These are phyloP conservation scores for Plasmodium ovale DNA, from an alignment of 169 alveolate genomes.

Conservation along the genomic window DNA sequence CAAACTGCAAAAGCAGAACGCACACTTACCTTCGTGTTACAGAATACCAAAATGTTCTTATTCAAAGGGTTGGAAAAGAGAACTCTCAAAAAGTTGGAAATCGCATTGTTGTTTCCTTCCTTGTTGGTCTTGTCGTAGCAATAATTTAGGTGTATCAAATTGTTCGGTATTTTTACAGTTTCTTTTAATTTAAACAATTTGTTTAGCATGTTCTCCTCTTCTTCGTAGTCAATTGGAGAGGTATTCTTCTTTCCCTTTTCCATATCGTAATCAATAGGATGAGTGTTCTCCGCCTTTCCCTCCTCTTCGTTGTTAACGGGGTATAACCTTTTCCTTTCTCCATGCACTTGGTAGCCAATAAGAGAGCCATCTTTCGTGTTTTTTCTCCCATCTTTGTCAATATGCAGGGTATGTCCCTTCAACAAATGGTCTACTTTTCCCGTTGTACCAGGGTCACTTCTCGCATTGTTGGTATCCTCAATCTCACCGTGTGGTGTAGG, in stretches of 20 bases:
- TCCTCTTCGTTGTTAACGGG: no score
- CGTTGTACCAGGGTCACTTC: neutral
- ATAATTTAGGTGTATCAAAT: constrained; percentile 53
- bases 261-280: neutral
- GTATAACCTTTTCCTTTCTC: no score
- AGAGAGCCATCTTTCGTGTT: no score
- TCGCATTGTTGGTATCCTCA: neutral
- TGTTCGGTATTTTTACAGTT: constrained; percentile 13
- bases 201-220: constrained; percentile 30
- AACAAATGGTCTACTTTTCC: no score
- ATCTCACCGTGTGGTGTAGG: neutral
- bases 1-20: no score
- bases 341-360: no score
- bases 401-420: no score
- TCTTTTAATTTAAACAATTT: constrained; percentile 24
- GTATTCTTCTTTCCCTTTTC: neutral
- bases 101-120: constrained; percentile 44
- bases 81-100: constrained; percentile 16
- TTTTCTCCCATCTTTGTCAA: no score
- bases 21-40: constrained; percentile 47
- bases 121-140: constrained; percentile 24
- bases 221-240: constrained; percentile 6
- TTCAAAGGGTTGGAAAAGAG: constrained; percentile 51
- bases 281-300: neutral
- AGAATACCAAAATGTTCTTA: constrained; percentile 52